Base-by-base conservation (phyloP, 2,329 filamentous ascomycete species). In the Fusarium fujikuroi region DNA sequence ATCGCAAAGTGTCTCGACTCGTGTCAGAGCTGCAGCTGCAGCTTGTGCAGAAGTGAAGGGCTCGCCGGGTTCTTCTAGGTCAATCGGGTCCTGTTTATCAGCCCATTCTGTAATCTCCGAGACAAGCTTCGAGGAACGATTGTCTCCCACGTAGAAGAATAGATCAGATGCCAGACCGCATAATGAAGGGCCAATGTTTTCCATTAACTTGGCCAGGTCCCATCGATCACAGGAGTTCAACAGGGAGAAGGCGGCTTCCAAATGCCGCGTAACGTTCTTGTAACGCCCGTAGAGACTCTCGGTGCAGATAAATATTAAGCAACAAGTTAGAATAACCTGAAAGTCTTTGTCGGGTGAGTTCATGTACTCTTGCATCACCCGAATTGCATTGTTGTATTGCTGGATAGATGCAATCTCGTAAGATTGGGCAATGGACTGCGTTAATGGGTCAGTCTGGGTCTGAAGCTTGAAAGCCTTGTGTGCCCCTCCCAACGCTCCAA, bases 241-340 rank as follows among this genome's bases (percentile, higher is more conserved):
- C 0, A 69, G 0, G 0, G 66, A 59, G 8, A 69, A 69, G 0
- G 65, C 66, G 0, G 65, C 60, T 21, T 69, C 66, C 2, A 69
- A n/a, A 7, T 72, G 69, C 7, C 58, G 39, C 5, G 46, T 28
- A 1, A 68, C 57, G 9, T 72, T 72, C 1, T 11, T 9, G 15
- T 72, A 23, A 2, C 63, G 53, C 0, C 68, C 69, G 12, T 72
- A 57, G 3, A 72, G 32, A 8, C 40, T 44, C 34, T 72, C 69
- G 0, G 34, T 72, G 21, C 69, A 72, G 7, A 72, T 72, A 7
- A 72, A 72, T 18, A 72, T 44, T 9, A 72, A 3, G 5, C 69
- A 72, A 9, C 69, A 72, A 1, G 61, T 72, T 2, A 72, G 7
- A 19, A 69, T 54, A 4, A 64, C 61, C 28, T 72, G 50, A 0